These are phyloP conservation scores for Torulaspora globosa DNA, from an alignment of 1,139 yeast species.

Conservation along the genomic window DNA sequence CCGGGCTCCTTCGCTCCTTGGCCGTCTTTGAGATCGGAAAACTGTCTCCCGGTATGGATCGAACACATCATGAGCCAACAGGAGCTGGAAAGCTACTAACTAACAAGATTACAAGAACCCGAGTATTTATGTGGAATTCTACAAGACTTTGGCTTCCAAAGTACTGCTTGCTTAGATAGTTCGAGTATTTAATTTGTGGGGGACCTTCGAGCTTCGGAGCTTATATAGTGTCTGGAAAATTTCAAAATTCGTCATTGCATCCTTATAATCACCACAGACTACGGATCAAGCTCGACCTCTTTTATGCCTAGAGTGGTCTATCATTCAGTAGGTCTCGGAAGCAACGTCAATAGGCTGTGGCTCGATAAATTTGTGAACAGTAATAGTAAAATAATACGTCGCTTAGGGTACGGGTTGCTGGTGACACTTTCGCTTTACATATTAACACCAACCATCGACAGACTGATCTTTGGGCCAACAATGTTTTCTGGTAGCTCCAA, in stretches of 20 bases:
- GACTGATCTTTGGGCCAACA: constrained; percentile 10
- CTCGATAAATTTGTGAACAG: constrained; percentile 8
- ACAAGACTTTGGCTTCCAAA: not conserved
- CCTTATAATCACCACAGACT: not conserved
- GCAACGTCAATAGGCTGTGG: constrained; percentile 14
- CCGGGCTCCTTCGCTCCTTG: constrained; percentile 47
- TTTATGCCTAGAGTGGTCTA: constrained; percentile 11
- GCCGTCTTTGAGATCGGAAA: constrained; percentile 52
- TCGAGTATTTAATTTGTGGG: not conserved
- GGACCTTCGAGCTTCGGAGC: constrained; percentile 4
- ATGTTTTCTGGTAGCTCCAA: constrained; percentile 32
- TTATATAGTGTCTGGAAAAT: constrained; percentile 4
- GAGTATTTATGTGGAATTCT: not conserved
- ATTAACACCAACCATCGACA: constrained; percentile 16
- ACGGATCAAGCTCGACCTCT: not conserved
- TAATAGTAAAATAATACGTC: constrained; percentile 8
- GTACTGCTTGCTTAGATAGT: not conserved
- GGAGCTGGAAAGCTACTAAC: constrained; percentile 32
- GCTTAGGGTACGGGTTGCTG: constrained; percentile 3
- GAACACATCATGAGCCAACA: constrained; percentile 50
- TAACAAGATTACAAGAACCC: not conserved
- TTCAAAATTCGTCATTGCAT: not conserved
- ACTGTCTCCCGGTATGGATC: constrained; percentile 73
- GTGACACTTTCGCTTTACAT: constrained; percentile 18
- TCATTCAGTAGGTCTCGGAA: constrained; percentile 5